These are phyloP conservation scores for Skeletonema menzelii DNA, from an alignment of 108 stramenopile genomes.

Conservation along the genomic window DNA sequence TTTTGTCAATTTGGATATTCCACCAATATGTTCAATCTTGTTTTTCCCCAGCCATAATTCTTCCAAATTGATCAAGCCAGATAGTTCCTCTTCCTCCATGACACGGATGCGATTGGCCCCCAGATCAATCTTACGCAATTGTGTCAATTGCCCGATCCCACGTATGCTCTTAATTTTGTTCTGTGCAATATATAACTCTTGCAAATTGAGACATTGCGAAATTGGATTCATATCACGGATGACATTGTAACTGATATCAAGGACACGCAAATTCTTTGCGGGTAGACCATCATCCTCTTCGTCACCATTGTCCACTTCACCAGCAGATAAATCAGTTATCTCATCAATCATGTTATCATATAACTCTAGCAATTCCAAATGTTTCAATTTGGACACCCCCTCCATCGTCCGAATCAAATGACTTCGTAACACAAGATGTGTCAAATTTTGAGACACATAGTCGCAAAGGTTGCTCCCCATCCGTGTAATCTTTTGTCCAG, in stretches of 20 bases:
- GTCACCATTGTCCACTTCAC: conserved; percentile 53
- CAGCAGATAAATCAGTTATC: conserved; percentile 18
- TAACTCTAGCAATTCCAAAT: conserved; percentile 85
- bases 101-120: conserved; percentile 95
- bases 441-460: conserved; percentile 45
- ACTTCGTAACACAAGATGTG: conserved; percentile 64
- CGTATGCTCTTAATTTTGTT: conserved; percentile 94
- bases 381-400: conserved; percentile 57
- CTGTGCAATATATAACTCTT: conserved; percentile 91
- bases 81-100: conserved; percentile 70
- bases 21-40: conserved; percentile 84
- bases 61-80: conserved; percentile 73
- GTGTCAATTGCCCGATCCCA: conserved; percentile 71
- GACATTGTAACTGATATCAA: conserved; percentile 93
- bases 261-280: conserved; percentile 53
- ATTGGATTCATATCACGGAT: conserved; percentile 88
- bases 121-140: conserved; percentile 89
- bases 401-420: conserved; percentile 84
- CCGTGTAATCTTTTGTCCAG: conserved; percentile 84
- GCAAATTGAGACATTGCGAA: conserved; percentile 62
- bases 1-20: conserved; percentile 76
- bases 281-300: conserved; percentile 45
- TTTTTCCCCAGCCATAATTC: conserved; percentile 92
- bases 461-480: conserved; percentile 58
- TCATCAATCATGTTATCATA: conserved; percentile 93